Evolutionary conservation across 2,329 filamentous ascomycete species (phyloP).

Genomic region (Aaosphaeria pasadenensis): DNA sequence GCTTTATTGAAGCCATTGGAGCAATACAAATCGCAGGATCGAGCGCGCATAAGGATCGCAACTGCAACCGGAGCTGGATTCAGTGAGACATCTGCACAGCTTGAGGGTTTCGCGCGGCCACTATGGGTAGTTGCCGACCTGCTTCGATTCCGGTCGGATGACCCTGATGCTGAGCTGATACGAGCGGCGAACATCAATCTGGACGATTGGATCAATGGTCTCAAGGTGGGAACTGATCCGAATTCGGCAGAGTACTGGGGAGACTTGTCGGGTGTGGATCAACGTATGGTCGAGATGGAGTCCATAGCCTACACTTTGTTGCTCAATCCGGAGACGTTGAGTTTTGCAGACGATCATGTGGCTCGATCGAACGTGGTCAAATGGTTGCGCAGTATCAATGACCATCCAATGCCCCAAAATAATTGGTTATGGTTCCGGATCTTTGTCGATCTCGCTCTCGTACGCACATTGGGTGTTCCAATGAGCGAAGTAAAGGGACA

Average conservation of each 20-base stretch:
- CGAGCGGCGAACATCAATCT: neutral
- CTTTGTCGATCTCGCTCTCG: constrained; percentile 45
- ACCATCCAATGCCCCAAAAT: constrained; percentile 41
- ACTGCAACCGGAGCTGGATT: constrained; percentile 14
- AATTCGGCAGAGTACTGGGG: constrained; percentile 44
- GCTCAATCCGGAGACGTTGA: constrained; percentile 33
- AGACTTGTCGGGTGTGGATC: constrained; percentile 39
- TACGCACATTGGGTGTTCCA: constrained; percentile 35
- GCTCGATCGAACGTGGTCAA: constrained; percentile 31
- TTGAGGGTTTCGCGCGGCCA: constrained; percentile 16
- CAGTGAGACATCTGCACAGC: constrained; percentile 15
- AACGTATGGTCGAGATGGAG: constrained; percentile 52
- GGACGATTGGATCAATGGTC: constrained; percentile 8
- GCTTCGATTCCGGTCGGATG: constrained; percentile 9
- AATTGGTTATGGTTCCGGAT: constrained; percentile 54
- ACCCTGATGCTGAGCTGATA: neutral
- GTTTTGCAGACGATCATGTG: constrained; percentile 8
- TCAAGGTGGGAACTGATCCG: constrained; percentile 19
- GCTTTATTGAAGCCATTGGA: constrained; percentile 10
- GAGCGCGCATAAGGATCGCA: constrained; percentile 13
- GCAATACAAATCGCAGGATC: constrained; percentile 9
- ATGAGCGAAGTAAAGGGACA: constrained; percentile 24
- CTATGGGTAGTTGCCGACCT: constrained; percentile 11
- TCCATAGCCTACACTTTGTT: constrained; percentile 46
- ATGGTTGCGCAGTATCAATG: constrained; percentile 43